Conservation (phyloP, 768 basidiomycete species). For the Rubroboletus satanas region DNA sequence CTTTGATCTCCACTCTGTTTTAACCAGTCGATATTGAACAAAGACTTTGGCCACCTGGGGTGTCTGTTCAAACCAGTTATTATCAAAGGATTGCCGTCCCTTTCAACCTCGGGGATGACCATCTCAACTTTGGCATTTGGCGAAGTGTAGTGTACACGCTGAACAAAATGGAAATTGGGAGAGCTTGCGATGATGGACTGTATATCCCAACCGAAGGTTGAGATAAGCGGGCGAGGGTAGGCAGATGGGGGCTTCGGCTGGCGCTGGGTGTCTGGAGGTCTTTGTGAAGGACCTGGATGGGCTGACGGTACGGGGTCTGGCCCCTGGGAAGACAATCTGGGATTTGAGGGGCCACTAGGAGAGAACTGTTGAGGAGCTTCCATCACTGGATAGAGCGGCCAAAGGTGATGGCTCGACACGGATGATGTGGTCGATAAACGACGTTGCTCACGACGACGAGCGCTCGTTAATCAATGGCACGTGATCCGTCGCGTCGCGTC, state of each 20-base stretch:
- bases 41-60: slow-evolving; percentile 47
- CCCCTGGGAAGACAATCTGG: slow-evolving; percentile 8
- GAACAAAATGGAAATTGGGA: slow-evolving; percentile 41
- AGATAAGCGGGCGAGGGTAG: slow-evolving; percentile 21
- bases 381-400: background rate
- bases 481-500: slow-evolving; percentile 22
- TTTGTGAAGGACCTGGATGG: background rate
- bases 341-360: background rate
- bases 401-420: background rate
- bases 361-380: background rate
- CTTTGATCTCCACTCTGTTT: slow-evolving; percentile 30
- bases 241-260: background rate
- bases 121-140: slow-evolving; percentile 27
- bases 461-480: slow-evolving; percentile 2
- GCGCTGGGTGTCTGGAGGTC: background rate
- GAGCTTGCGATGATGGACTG: slow-evolving; percentile 36
- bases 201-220: slow-evolving; percentile 52
- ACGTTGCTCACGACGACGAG: background rate
- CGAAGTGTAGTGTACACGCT: slow-evolving; percentile 33
- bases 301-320: background rate
- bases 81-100: slow-evolving; percentile 55
- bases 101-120: slow-evolving; percentile 45
- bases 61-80: slow-evolving; percentile 58
- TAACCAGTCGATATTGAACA: slow-evolving; percentile 60
- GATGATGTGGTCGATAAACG: background rate